These are phyloP conservation scores for Cupressus sempervirens DNA, from an alignment of 75 land plant genomes.

Conservation along the genomic window DNA sequence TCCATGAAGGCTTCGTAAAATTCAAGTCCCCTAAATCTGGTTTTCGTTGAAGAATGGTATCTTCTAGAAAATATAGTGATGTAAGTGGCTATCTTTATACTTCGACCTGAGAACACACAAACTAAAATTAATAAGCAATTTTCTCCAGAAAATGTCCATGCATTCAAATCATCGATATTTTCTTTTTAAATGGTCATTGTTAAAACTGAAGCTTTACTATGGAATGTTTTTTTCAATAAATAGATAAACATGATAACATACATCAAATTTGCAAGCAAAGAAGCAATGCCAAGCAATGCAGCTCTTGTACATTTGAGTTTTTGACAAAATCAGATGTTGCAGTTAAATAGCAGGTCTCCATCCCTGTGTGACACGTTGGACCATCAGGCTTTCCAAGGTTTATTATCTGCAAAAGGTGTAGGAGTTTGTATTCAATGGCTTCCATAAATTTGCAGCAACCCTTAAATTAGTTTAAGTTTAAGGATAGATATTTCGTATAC, in stretches of 20 bases:
- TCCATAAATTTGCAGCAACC: neutral
- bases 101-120: neutral
- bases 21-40: slow-evolving; percentile 29
- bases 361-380: slow-evolving; percentile 90
- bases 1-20: slow-evolving; percentile 86
- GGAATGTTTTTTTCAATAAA: neutral
- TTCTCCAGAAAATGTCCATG: neutral
- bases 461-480: neutral
- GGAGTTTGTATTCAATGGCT: neutral
- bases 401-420: slow-evolving; percentile 60
- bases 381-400: slow-evolving; percentile 96
- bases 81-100: neutral
- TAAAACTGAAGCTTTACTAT: neutral
- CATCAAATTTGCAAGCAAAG: neutral
- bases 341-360: slow-evolving; percentile 82
- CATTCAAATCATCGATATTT: neutral
- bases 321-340: slow-evolving; percentile 36
- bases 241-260: neutral
- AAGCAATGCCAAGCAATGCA: neutral
- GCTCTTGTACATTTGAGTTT: slow-evolving; percentile 26
- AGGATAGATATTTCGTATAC: neutral
- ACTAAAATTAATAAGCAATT: neutral
- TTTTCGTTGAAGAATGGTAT: slow-evolving; percentile 15
- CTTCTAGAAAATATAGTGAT: slow-evolving; percentile 14
- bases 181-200: neutral